Base-by-base conservation (phyloP, 2,329 filamentous ascomycete species). In the Fusarium liriodendri region DNA sequence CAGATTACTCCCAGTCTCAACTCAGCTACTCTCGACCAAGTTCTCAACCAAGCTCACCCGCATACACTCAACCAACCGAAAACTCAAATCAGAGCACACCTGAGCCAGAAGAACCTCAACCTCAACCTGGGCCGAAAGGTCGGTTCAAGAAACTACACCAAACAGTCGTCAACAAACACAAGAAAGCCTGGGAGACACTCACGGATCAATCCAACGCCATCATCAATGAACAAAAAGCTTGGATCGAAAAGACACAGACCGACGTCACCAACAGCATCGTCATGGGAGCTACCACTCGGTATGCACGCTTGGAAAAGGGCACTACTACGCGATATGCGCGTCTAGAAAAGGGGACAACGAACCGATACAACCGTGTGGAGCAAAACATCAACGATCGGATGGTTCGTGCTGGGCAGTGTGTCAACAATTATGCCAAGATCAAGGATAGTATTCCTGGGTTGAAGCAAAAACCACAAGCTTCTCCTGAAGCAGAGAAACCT, bases 141-240 rank as follows among this genome's bases (percentile, higher is more conserved):
- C 73, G 59, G 0, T 8, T 72, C 11, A 50, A 66, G 33, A 75
- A 62, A 6, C 37, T 66, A 7, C 74, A 66, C 2, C 47, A 74
- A 47, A 74, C 59, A 10, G 47, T 52, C 5, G 55, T 76, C 4
- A 72, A 75, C 14, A 75, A 72, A 16, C 60, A 64, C 11, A 76
- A 72, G 9, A 74, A 75, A n/a, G 71, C 73, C 2, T 67, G 70
- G 61, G 47, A 55, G 1, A 61, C 45, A 1, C 66, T 72, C 7
- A 33, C 59, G 14, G 62, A 69, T 1, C 40, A 73, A 18, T 75
- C 73, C 0, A 72, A 63, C 18, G 37, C 60, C 6, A 50, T 64
- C 0, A 73, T 75, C n/a, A 27, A 60, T 1, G 65, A 76, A 8
- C 47, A 52, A 52, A 11, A n/a, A 13, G 47, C 47, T 27, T n/a